These are phyloP conservation scores for Candida tallmaniae DNA, from an alignment of 805 yeast genomes.

Conservation along the genomic window DNA sequence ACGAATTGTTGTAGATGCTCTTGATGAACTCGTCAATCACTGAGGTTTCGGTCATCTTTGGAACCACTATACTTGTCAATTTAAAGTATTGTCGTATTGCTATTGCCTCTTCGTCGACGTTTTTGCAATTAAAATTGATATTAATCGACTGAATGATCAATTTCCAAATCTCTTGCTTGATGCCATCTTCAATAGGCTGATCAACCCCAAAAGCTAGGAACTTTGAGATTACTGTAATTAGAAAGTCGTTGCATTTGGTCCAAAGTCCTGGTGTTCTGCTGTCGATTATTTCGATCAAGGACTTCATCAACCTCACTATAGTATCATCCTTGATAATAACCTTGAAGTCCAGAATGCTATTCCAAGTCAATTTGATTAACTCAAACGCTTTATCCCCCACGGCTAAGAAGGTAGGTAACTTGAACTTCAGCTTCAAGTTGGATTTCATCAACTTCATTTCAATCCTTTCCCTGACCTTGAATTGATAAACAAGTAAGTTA, in stretches of 20 bases:
- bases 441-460: conserved; percentile 45
- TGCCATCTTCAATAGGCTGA: conserved; percentile 5
- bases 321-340: conserved; percentile 42
- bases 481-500: conserved; percentile 53
- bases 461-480: conserved; percentile 55
- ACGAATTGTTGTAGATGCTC: conserved; percentile 56
- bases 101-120: conserved; percentile 33
- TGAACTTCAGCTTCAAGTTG: conserved; percentile 25
- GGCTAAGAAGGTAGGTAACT: conserved; percentile 63
- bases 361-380: conserved; percentile 36
- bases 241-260: conserved; percentile 45
- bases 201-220: conserved; percentile 16
- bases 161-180: conserved; percentile 33
- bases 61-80: conserved; percentile 7
- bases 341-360: conserved; percentile 21
- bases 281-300: conserved; percentile 50
- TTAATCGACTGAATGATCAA: conserved; percentile 38
- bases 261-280: conserved; percentile 48
- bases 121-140: conserved; percentile 34
- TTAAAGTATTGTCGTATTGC: conserved; percentile 39
- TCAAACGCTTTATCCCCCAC: conserved; percentile 47
- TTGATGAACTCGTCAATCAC: conserved; percentile 42
- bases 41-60: conserved; percentile 10
- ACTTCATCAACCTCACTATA: conserved; percentile 41
- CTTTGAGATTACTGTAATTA: conserved; percentile 30